Evolutionary conservation across 2,329 filamentous ascomycete genomes (phyloP).

Genomic region (Periglandula ipomoeae): DNA sequence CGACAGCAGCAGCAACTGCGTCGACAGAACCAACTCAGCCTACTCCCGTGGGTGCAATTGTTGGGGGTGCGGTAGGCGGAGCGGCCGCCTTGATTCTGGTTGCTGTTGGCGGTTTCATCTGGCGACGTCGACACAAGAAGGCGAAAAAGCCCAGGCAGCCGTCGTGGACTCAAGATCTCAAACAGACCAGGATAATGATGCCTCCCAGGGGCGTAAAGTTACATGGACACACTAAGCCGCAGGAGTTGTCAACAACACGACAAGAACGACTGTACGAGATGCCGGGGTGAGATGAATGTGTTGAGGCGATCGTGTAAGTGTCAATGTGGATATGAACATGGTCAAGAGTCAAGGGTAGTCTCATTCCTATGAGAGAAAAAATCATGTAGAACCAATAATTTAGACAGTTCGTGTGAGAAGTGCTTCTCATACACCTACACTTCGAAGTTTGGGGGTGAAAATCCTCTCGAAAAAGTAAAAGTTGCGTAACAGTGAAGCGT

Average conservation of each 20-base stretch:
- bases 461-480: too few species aligned
- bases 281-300: neutral
- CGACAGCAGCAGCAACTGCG: neutral
- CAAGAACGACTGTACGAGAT: neutral
- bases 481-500: too few species aligned
- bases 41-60: neutral
- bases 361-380: too few species aligned
- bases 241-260: neutral
- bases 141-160: too few species aligned
- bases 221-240: neutral
- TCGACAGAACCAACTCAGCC: too few species aligned
- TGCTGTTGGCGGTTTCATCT: neutral
- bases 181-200: neutral
- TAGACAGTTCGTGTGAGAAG: too few species aligned
- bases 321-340: too few species aligned
- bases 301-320: too few species aligned
- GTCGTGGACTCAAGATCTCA: neutral
- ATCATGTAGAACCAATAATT: too few species aligned
- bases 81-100: neutral
- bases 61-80: neutral
- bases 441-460: too few species aligned
- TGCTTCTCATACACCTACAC: too few species aligned
- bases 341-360: too few species aligned
- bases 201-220: neutral
- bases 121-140: neutral